Evolutionary conservation across 257 asterid species (phyloP), one percentile per base, ranked within the genome.

Genomic region (Apocynum venetum): DNA sequence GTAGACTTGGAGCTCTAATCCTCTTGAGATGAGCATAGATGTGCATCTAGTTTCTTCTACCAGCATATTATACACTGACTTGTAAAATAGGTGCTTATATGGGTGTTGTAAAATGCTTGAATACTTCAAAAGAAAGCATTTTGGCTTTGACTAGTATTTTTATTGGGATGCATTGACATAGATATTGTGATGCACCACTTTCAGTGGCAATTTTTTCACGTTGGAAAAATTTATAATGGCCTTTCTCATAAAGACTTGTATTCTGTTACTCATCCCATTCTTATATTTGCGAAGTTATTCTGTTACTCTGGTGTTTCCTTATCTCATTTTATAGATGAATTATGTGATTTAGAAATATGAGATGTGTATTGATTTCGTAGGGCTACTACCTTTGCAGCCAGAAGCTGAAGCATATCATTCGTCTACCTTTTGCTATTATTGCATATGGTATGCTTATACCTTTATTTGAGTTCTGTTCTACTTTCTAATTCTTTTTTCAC

Each of bases 301-400:
- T 68, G 53, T 19, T 3, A 41, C 48, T 9, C 51, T 19, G 53
- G 53, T 19, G 38, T 15, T 67, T 20, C n/a, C 35, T 68, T 68
- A 41, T 44, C 10, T 68, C 53, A 68, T 43, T 41, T 17, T 9
- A 67, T 67, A 15, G 72, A 41, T 41, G 35, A n/a, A 66, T 67
- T 40, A 65, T 65, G 52, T 35, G 20, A 41, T 55, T 31, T 9
- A 8, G 12, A 52, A 35, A 17, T 73, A 35, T 79, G 71, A 72
- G 74, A 74, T 19, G 61, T 48, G 10, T 71, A 53, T 63, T 46
- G 71, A 59, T 83, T 86, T 85, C 90, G 89, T 82, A 93, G 99
- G 99, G 99, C 73, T 96, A 93, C 85, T 93, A 96, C 79, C 89
- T 93, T 80, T 93, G 90, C 91, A 96, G 99, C 89, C 98, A 96